Conservation (phyloP, 2,329 filamentous ascomycete genomes). For the Botrytis fragariae region DNA sequence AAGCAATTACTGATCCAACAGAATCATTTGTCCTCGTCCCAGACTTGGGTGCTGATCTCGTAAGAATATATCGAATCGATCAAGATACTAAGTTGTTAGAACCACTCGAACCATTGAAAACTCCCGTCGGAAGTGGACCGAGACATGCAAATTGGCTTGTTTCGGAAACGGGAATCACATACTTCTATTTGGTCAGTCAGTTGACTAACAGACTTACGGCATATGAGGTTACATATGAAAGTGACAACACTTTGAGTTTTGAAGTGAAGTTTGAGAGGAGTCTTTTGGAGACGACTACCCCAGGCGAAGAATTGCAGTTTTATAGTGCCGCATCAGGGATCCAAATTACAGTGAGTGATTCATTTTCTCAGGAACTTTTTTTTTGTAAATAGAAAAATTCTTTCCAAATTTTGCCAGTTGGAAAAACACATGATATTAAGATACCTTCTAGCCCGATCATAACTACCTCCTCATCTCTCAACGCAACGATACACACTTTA, state of each 20-base stretch:
- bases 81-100: constrained; percentile 41
- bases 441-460: constrained; percentile 49
- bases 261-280: not conserved
- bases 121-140: constrained; percentile 45
- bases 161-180: constrained; percentile 43
- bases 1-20: constrained; percentile 51
- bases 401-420: not conserved
- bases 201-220: constrained; percentile 47
- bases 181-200: constrained; percentile 47
- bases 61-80: constrained; percentile 48
- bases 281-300: constrained; percentile 2
- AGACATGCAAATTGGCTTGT: constrained; percentile 47
- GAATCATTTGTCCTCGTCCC: constrained; percentile 48
- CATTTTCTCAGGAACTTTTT: not conserved
- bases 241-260: not conserved
- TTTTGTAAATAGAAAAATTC: not conserved
- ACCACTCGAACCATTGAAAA: constrained; percentile 27
- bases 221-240: constrained; percentile 49
- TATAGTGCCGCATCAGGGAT: not conserved
- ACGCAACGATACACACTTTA: constrained; percentile 58
- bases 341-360: not conserved
- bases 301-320: not conserved
- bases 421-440: not conserved
- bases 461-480: constrained; percentile 67
- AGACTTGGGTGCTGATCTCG: constrained; percentile 49